These are phyloP conservation scores for Ploettnerulaceae sp. DNA, from an alignment of 2,329 filamentous ascomycete species.

Conservation along the genomic window DNA sequence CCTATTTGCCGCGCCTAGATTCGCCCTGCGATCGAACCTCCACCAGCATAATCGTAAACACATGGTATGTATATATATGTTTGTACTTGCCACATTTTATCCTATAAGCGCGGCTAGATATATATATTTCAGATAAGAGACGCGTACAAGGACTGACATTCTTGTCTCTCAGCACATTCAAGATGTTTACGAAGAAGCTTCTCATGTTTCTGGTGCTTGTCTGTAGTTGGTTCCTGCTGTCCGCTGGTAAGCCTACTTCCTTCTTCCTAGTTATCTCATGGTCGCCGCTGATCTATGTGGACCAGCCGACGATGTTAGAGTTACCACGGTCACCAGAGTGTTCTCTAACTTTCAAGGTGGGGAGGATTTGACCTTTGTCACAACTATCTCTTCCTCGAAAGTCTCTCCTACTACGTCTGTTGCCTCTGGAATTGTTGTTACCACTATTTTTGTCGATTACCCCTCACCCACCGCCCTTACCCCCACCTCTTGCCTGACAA, in stretches of 20 bases:
- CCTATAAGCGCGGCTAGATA: not conserved
- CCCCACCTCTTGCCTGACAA: not conserved
- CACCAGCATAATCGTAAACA: too few species aligned
- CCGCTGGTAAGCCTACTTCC: not conserved
- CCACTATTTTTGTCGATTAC: not conserved
- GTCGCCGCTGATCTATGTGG: not conserved
- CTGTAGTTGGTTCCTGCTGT: not conserved
- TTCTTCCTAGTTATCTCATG: not conserved
- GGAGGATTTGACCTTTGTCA: not conserved
- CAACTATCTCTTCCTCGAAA: not conserved
- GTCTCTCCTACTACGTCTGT: not conserved
- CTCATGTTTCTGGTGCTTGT: not conserved
- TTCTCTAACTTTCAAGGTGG: constrained; percentile 1
- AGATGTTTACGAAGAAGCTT: not conserved
- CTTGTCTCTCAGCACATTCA: not conserved
- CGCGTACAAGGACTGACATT: not conserved
- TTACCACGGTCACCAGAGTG: not conserved
- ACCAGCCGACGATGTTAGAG: not conserved
- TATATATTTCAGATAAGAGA: not conserved
- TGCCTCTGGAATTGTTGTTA: not conserved
- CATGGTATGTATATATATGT: too few species aligned
- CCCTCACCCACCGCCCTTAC: not conserved
- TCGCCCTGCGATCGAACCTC: too few species aligned
- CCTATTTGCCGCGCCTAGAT: too few species aligned
- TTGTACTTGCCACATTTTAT: not conserved